Evolutionary conservation across 331 rosid species (phyloP).

Genomic region (Quercus lobata): DNA sequence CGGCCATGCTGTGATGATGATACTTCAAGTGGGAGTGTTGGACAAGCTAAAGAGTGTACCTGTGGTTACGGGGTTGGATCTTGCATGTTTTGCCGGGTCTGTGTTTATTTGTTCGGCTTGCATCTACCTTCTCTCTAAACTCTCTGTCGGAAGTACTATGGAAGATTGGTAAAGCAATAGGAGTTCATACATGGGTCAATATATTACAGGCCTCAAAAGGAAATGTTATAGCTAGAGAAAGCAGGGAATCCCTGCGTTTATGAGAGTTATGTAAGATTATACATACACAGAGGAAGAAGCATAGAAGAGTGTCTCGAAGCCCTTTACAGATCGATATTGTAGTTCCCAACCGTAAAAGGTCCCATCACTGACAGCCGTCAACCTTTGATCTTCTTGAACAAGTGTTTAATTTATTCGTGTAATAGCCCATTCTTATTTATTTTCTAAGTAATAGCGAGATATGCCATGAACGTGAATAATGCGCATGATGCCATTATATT

Average conservation of each 20-base stretch:
- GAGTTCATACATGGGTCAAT: background rate
- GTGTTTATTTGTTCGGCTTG: conserved; percentile 69
- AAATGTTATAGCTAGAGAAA: background rate
- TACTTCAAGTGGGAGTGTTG: conserved; percentile 78
- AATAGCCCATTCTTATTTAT: no score
- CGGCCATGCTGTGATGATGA: conserved; percentile 91
- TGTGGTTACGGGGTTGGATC: conserved; percentile 60
- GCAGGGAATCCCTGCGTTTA: background rate
- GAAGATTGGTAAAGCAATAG: background rate
- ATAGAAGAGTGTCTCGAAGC: background rate
- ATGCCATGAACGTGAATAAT: no score
- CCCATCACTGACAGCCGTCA: background rate
- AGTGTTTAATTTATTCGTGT: no score
- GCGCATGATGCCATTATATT: no score
- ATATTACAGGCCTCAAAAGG: background rate
- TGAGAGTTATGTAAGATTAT: background rate
- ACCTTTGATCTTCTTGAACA: no score
- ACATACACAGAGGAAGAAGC: background rate
- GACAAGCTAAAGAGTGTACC: conserved; percentile 73
- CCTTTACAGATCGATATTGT: no score
- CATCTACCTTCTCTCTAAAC: conserved; percentile 66
- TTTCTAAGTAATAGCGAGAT: no score
- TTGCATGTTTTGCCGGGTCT: conserved; percentile 81
- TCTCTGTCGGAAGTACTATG: conserved; percentile 6
- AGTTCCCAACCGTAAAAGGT: background rate